Conservation (phyloP, 768 basidiomycete species). For the Lyophyllum atratum region DNA sequence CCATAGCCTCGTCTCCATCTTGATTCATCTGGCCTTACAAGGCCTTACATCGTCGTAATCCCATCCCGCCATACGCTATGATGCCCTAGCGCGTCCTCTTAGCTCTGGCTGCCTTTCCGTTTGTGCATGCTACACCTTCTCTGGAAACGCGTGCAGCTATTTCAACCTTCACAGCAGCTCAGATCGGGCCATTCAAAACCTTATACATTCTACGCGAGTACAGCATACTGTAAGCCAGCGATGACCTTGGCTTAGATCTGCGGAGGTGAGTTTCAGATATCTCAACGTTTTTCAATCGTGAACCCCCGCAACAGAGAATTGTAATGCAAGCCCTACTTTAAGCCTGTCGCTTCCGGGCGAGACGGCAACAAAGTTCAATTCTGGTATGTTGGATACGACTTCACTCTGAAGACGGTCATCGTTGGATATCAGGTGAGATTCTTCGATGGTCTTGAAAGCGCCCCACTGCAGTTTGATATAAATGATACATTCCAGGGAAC, state of each 20-base stretch:
- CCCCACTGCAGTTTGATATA: not conserved
- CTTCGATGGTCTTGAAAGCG: not conserved
- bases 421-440: conserved; percentile 4
- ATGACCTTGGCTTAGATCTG: not conserved
- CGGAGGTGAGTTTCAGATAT: not conserved
- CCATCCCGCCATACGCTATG: no score
- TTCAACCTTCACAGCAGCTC: no score
- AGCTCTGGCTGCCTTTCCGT: no score
- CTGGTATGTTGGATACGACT: conserved; percentile 48
- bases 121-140: no score
- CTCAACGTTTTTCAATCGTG: not conserved
- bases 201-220: not conserved
- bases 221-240: not conserved
- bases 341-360: conserved; percentile 48
- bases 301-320: not conserved
- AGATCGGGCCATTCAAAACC: no score
- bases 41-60: no score
- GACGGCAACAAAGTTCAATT: conserved; percentile 41
- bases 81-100: no score
- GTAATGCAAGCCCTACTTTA: conserved; percentile 38
- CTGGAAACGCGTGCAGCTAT: no score
- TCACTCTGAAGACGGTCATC: conserved; percentile 22
- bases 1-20: no score
- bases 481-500: not conserved
- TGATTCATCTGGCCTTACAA: no score